Percentiles rank a stretch among this genome's conserved stretches.
Evolutionary conservation across 108 stramenopile species (phyloP).

Genomic region (Cyclostephanos tholiformis): DNA sequence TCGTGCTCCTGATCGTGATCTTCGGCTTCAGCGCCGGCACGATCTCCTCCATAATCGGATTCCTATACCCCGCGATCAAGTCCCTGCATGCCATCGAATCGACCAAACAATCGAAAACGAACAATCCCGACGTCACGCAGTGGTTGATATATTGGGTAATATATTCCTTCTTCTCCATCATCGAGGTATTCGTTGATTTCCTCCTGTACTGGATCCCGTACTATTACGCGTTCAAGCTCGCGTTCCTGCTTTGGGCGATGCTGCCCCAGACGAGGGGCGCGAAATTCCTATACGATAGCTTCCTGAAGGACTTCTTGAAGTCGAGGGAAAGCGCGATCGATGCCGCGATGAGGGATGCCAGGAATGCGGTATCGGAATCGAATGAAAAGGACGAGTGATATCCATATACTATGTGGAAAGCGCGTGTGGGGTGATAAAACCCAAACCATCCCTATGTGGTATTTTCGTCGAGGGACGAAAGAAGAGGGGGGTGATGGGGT

Average conservation of each 20-base stretch:
- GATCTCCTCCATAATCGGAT: conserved; percentile 84
- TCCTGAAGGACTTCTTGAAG: conserved; percentile 88
- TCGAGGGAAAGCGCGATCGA: conserved; percentile 83
- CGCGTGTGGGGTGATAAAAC: too few relatives aligned
- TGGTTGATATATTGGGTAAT: conserved; percentile 97
- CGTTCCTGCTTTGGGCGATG: conserved; percentile 94
- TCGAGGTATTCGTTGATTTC: conserved; percentile 86
- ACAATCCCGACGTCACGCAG: conserved; percentile 80
- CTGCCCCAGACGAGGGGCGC: conserved; percentile 91
- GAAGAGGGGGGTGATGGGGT: too few relatives aligned
- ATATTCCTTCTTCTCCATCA: conserved; percentile 89
- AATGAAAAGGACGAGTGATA: conserved; percentile 36
- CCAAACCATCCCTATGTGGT: too few relatives aligned
- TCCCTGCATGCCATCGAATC: conserved; percentile 87
- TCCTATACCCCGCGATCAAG: conserved; percentile 89
- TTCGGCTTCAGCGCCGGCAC: conserved; percentile 74
- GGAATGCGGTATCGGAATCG: conserved; percentile 27
- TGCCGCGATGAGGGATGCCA: conserved; percentile 78
- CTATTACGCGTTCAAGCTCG: conserved; percentile 94
- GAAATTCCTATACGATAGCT: conserved; percentile 86
- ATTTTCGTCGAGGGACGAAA: too few relatives aligned
- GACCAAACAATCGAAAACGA: conserved; percentile 51
- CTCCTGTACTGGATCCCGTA: conserved; percentile 95
- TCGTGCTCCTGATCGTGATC: conserved; percentile 56
- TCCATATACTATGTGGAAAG: neutral